Evolutionary conservation across 2,329 filamentous ascomycete genomes (phyloP).

Genomic region (Cordyceps cicadae): DNA sequence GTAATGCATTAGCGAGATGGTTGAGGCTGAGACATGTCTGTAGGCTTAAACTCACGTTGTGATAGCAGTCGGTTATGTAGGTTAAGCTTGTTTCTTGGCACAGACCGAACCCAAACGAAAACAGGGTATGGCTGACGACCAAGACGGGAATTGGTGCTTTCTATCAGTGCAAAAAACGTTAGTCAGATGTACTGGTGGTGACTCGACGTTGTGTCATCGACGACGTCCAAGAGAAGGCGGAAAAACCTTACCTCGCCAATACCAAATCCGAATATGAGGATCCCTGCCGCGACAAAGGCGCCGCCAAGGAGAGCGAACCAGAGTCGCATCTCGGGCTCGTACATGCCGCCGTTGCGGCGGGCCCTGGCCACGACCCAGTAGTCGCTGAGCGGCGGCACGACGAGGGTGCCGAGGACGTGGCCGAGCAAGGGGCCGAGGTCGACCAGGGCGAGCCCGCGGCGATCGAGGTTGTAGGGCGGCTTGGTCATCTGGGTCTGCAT

Average conservation of each 20-base stretch:
- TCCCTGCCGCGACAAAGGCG: neutral
- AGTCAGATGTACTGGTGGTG: neutral
- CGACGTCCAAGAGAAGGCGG: no score
- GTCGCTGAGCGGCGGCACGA: conserved; percentile 2
- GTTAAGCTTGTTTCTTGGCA: conserved; percentile 1
- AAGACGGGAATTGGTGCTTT: neutral
- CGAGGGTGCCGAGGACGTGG: neutral
- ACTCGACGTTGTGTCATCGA: neutral
- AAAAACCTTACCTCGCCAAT: neutral
- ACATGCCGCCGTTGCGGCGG: neutral
- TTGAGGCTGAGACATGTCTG: neutral
- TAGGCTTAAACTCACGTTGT: neutral
- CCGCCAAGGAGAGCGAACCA: neutral
- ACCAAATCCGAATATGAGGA: neutral
- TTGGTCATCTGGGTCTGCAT: neutral
- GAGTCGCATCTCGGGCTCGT: conserved; percentile 8
- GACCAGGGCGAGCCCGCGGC: neutral
- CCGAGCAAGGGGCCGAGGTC: neutral
- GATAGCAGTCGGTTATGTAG: conserved; percentile 7
- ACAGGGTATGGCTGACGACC: neutral
- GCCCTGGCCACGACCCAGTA: neutral
- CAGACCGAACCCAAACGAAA: neutral
- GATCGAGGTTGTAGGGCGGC: neutral
- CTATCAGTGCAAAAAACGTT: neutral
- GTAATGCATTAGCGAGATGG: neutral